Conservation (phyloP, 192 early-diverging fungal species). For the Gryganskiella cystojenkinii region DNA sequence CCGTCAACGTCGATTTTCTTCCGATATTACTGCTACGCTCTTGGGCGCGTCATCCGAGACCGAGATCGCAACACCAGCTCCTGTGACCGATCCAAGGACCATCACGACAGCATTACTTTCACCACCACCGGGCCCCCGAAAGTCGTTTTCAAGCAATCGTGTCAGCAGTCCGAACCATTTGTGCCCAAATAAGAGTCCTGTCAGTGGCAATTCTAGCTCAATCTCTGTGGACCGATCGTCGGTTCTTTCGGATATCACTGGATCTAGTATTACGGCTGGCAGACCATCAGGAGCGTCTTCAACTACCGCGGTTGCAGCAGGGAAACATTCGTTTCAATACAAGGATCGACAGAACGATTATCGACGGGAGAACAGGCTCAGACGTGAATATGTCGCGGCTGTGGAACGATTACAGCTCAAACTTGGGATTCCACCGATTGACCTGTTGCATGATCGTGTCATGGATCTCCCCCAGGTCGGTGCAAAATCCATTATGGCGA, state of each 20-base stretch:
- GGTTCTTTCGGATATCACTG: slow-evolving; percentile 4
- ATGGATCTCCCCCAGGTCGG: slow-evolving; percentile 42
- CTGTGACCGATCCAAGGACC: slow-evolving; percentile 15
- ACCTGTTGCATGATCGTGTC: slow-evolving; percentile 56
- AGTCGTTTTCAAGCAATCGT: neutral
- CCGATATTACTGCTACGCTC: neutral
- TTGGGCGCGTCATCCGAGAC: too few species aligned
- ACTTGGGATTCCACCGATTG: slow-evolving; percentile 36
- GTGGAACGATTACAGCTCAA: slow-evolving; percentile 26
- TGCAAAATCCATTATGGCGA: slow-evolving; percentile 56
- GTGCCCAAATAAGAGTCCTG: too few species aligned
- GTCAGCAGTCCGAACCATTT: neutral
- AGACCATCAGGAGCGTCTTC: neutral
- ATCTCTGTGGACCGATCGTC: slow-evolving; percentile 21
- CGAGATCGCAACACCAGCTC: neutral
- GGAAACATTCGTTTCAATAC: slow-evolving; percentile 19
- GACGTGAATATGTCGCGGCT: slow-evolving; percentile 40
- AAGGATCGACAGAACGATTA: slow-evolving; percentile 23
- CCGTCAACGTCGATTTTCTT: too few species aligned
- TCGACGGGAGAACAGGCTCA: slow-evolving; percentile 26
- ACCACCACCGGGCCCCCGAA: neutral
- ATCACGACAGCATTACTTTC: slow-evolving; percentile 9
- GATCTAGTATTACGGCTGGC: too few species aligned
- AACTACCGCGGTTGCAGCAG: neutral
- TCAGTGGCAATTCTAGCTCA: slow-evolving; percentile 4